Conservation (phyloP, 139 green algal genomes). For the Picochlorum sp. region DNA sequence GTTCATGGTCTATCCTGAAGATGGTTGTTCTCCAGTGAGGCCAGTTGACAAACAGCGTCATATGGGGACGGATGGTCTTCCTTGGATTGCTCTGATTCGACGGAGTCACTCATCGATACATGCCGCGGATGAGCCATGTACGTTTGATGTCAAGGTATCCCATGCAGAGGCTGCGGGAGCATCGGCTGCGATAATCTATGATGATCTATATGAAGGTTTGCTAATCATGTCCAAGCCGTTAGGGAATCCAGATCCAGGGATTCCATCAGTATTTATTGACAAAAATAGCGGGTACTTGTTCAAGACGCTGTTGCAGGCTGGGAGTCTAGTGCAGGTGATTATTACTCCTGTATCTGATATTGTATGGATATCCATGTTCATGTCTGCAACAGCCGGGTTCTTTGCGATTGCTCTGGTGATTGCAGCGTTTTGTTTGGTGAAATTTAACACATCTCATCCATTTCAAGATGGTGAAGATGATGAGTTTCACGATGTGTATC, state of each 20-base stretch:
- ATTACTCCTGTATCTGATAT: conserved; percentile 25
- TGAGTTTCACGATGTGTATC: too few relatives aligned
- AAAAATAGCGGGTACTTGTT: conserved; percentile 59
- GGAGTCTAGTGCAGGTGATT: conserved; percentile 6
- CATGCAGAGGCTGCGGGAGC: conserved; percentile 63
- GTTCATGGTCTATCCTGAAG: conserved; percentile 53
- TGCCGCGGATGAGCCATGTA: conserved; percentile 43
- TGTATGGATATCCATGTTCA: conserved; percentile 59
- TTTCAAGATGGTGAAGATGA: neutral
- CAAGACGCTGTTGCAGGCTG: conserved; percentile 29
- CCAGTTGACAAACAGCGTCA: neutral
- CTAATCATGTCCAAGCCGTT: conserved; percentile 72
- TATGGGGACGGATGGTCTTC: conserved; percentile 8
- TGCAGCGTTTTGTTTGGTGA: conserved; percentile 54
- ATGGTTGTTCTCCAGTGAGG: conserved; percentile 46
- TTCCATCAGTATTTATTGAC: conserved; percentile 70
- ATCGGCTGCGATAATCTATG: conserved; percentile 65
- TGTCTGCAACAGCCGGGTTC: conserved; percentile 52
- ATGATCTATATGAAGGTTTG: conserved; percentile 54
- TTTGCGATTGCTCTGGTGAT: conserved; percentile 56
- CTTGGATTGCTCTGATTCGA: conserved; percentile 61
- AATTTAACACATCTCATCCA: conserved; percentile 6
- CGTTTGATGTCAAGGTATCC: conserved; percentile 72
- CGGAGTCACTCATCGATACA: conserved; percentile 37
- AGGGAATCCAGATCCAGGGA: conserved; percentile 46